A percentile compares a stretch with the other conserved stretches of the same genome.
phyloP scores from a whole-genome alignment of 345 rosid genomes.

The Cardamine chenopodiifolia region DNA sequence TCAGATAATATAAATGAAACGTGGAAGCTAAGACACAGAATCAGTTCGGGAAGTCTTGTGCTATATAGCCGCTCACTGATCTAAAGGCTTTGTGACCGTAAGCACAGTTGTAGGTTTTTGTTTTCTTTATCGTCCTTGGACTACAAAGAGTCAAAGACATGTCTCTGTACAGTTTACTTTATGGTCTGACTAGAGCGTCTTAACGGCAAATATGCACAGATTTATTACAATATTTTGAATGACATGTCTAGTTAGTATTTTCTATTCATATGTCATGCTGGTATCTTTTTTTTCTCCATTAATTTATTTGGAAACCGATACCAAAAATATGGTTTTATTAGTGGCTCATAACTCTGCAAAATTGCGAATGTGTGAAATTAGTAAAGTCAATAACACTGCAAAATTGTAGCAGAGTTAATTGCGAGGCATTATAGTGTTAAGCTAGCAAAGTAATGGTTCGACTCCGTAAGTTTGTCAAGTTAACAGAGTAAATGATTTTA shows the following conservation, averaged over 20 bases:
- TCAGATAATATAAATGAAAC: conserved; percentile 63
- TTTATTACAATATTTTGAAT: neutral
- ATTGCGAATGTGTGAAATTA: no score
- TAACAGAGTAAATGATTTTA: no score
- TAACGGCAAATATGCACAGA: neutral
- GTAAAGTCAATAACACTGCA: no score
- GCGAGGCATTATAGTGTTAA: no score
- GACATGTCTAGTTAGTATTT: neutral
- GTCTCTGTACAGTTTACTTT: conserved; percentile 18
- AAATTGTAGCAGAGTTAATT: no score
- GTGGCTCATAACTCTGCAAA: no score
- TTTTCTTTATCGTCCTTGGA: neutral
- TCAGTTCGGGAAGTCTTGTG: conserved; percentile 65
- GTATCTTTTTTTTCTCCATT: no score
- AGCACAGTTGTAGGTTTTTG: conserved; percentile 1
- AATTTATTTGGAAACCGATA: no score
- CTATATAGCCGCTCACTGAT: conserved; percentile 54
- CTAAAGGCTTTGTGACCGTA: conserved; percentile 20
- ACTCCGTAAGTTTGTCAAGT: no score
- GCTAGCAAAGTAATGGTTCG: no score
- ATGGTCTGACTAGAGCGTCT: neutral
- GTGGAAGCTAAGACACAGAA: conserved; percentile 71
- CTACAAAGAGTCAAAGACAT: conserved; percentile 17
- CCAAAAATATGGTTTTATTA: no score
- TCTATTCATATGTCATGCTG: no score